Evolutionary conservation across 116 monocot genomes (phyloP), one percentile per base, ranked within the genome.

Genomic region (Dioscorea cayenensis): DNA sequence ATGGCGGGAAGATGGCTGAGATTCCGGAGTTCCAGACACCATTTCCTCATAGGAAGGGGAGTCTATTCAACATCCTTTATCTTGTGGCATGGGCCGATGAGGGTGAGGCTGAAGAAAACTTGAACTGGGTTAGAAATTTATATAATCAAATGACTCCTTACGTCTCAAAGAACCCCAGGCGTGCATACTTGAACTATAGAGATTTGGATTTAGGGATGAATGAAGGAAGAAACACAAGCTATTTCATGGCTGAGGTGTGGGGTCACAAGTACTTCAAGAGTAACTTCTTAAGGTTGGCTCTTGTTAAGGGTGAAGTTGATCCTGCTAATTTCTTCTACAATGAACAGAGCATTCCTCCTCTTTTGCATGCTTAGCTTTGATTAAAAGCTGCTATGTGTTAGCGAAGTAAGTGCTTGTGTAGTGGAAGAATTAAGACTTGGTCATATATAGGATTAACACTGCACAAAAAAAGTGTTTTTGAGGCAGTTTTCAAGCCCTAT

Each of bases 331-430:
- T 77, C 68, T 85, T 85, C 36, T 23, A 75, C 36, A 66, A 77
- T 38, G 84, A 80, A 68, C 84, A 85, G 63, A 85, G 84, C 63
- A 81, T 85, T 5, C 84, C 84, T 25, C 84, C 84, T 23, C 43
- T 79, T 12, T 22, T 65, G 25, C 25, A 25, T 25, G 25, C 25
- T 25, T 25, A 25, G 38, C 7, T 38, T 38, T 38, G 38, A 38
- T 38, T 38, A 5, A 38, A n/a, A 38, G 25, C 1, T 25, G 25
- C 25, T n/a, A 25, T 25, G 25, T 25, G 25, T 25, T 1, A 25
- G 25, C 25, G 1, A 25, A 0, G 25, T 25, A 25, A 25, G 25
- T 25, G 25, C 25, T 25, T 25, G 25, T 25, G 25, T 25, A 25
- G 25, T 25, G 25, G 25, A 25, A 25, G 25, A 25, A 25, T 0